phyloP scores from a whole-genome alignment of 306 rosid species.

The Sicyos baderoa region DNA sequence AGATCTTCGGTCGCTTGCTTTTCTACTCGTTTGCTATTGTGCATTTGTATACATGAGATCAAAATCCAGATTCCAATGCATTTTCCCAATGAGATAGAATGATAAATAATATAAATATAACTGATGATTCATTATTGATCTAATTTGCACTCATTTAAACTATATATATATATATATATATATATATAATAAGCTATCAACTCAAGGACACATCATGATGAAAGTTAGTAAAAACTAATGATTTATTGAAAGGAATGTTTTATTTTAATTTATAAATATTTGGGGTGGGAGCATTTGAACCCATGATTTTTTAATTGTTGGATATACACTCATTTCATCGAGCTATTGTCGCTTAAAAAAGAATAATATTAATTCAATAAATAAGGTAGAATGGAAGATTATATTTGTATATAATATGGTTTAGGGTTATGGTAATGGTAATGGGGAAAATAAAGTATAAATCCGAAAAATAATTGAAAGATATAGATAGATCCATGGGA shows the following conservation, averaged over 20 bases:
- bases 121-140: not conserved
- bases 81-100: slow-evolving; percentile 8
- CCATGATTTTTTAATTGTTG: no score
- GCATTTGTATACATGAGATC: not conserved
- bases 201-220: not conserved
- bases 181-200: not conserved
- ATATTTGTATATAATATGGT: not conserved
- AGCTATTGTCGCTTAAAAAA: no score
- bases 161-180: no score
- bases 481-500: not conserved
- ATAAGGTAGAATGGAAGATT: not conserved
- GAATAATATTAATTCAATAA: not conserved
- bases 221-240: not conserved
- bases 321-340: no score
- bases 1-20: not conserved
- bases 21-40: not conserved
- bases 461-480: not conserved
- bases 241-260: not conserved
- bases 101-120: not conserved
- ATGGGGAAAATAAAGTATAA: not conserved
- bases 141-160: not conserved
- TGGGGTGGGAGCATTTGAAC: no score
- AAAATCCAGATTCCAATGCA: slow-evolving; percentile 6
- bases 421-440: not conserved
- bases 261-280: no score